Base-by-base conservation (phyloP, 225 moss, liverwort and hornwort species). In the Asterella californica region DNA sequence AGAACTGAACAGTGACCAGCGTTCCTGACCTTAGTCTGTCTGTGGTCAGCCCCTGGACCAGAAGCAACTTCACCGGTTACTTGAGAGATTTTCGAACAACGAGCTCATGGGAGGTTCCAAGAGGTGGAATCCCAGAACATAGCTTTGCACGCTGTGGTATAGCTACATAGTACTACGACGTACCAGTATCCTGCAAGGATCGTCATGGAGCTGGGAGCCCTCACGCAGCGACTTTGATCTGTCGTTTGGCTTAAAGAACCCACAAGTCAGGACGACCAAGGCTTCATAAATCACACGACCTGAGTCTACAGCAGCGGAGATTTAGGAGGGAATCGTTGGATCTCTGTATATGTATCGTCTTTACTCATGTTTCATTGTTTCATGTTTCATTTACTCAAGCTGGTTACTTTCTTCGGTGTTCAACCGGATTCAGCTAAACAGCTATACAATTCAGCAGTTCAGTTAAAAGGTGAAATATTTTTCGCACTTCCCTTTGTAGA, bases 21-120 rank as follows among this genome's bases (percentile, higher is more conserved):
- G 8, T 27, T 18, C 0, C 21, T 30, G 10, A 30, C 54, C 52
- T 52, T 15, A 0, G 0, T 57, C 21, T 76, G 15, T 24, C 32
- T 36, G 71, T n/a, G 82, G 68, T 76, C 89, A 93, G 93, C 91
- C 93, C 29, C 82, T 93, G 83, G 93, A 89, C 82, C 90, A 89
- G 75, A 90, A 88, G 54, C 91, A 88, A 70, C 72, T 93, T 70
- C 74, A 82, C 70, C 25, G 76, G 12, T 70, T 93, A 78, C 84
- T 93, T 9, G 85, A 88, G 66, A 87, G 91, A 37, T 93, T 93
- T 45, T 38, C 88, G 60, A 83, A 91, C 32, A 82, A 87, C 54
- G 77, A 82, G 36, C 77, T 83, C 30, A 9, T 85, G 66, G 65
- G 82, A 42, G 57, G 50, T 9, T 78, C 68, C 48, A 78, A 78